Conservation (phyloP, 768 basidiomycete genomes). For the Amanita thiersii region DNA sequence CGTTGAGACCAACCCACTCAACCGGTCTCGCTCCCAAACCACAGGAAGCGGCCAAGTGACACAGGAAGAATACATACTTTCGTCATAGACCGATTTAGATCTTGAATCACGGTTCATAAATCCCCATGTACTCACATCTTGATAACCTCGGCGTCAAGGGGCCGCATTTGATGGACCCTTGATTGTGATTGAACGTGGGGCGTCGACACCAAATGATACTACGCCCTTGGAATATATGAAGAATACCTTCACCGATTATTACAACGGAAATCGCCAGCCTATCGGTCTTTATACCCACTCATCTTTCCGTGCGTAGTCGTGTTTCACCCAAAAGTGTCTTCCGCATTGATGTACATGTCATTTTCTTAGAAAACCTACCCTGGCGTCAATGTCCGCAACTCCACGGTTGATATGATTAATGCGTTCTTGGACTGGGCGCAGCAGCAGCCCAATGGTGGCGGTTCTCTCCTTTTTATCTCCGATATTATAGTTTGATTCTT, state of each 20-base stretch:
- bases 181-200: conserved; percentile 41
- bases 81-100: too few relatives aligned
- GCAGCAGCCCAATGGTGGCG: conserved; percentile 50
- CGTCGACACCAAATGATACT: conserved; percentile 39
- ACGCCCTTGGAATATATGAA: conserved; percentile 69
- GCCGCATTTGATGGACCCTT: conserved; percentile 75
- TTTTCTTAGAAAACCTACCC: conserved; percentile 57
- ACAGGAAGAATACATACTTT: too few relatives aligned
- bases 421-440: conserved; percentile 79
- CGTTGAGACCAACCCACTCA: too few relatives aligned
- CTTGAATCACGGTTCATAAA: too few relatives aligned
- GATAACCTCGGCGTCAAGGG: conserved; percentile 48
- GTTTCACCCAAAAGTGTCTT: background rate
- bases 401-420: conserved; percentile 71
- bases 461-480: background rate
- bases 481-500: too few relatives aligned
- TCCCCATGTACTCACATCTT: conserved; percentile 78
- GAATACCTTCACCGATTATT: conserved; percentile 66
- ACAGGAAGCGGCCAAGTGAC: too few relatives aligned
- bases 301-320: conserved; percentile 42
- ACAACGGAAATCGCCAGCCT: conserved; percentile 68
- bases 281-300: conserved; percentile 80
- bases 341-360: conserved; percentile 7
- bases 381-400: conserved; percentile 39
- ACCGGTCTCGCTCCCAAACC: too few relatives aligned